Evolutionary conservation across 805 yeast species (phyloP).

Genomic region (Cyberlindnera petersonii): DNA sequence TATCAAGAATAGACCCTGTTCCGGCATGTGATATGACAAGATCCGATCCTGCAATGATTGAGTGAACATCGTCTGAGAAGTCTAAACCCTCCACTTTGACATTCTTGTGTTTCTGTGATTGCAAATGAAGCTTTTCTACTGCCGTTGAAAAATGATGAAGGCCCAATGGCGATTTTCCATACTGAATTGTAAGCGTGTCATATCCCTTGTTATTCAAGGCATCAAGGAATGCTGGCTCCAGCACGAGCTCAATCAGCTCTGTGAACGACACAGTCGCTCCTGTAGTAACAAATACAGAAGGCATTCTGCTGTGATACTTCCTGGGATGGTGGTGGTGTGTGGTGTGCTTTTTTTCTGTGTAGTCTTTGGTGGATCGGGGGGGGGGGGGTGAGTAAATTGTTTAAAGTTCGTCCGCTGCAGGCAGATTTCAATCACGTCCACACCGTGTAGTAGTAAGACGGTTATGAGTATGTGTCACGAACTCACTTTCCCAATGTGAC

Average conservation of each 20-base stretch:
- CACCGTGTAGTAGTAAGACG: too few species aligned
- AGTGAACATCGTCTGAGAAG: constrained; percentile 39
- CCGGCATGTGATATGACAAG: constrained; percentile 85
- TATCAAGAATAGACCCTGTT: constrained; percentile 87
- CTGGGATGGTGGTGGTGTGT: background rate
- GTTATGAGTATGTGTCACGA: too few species aligned
- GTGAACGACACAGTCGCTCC: constrained; percentile 91
- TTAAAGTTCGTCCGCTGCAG: too few species aligned
- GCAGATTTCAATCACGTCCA: too few species aligned
- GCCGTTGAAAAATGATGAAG: constrained; percentile 19
- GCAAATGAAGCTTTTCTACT: background rate
- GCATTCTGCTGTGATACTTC: constrained; percentile 2
- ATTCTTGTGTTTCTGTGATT: constrained; percentile 1
- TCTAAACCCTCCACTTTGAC: constrained; percentile 42
- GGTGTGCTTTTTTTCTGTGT: background rate
- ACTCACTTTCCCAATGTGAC: too few species aligned
- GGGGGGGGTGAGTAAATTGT: too few species aligned
- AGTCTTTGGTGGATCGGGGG: too few species aligned
- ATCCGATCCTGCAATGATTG: constrained; percentile 43
- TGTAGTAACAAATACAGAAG: constrained; percentile 57
- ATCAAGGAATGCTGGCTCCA: constrained; percentile 34
- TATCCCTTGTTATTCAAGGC: constrained; percentile 37
- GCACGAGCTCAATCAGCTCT: constrained; percentile 44
- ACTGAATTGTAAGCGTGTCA: constrained; percentile 49
- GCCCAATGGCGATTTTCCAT: constrained; percentile 42